Evolutionary conservation across 1,284 basidiomycete species (phyloP), one percentile per base, ranked within the genome.

Genomic region (Austroboletus rostrupii): DNA sequence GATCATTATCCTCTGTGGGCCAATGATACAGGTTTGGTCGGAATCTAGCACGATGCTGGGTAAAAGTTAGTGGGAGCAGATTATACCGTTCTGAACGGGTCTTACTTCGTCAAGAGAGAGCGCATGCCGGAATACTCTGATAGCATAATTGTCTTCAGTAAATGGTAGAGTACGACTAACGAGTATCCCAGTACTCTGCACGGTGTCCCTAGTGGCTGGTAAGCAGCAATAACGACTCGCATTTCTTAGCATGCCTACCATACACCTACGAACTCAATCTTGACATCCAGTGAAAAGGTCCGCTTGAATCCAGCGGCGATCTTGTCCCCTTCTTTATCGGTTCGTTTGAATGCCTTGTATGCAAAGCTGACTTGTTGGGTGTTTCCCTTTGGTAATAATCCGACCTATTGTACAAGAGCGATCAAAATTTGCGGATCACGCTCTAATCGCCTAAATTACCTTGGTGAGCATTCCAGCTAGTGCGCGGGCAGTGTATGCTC

Each of bases 401-500:
- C 84, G 44, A 84, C 72, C 77, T 83, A 53, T 26, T 26, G 23
- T 2, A 33, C 19, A 6, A 28, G 6, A 19, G 21, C 21, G 8
- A 28, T 47, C 38, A 32, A 33, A 37, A 14, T 31, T 23, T 8
- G 16, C 12, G 29, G 14, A 48, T 13, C 11, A 45, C 33, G 49
- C 4, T 37, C 4, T 9, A 12, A 16, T 33, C 12, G 45, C 16
- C 23, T 19, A 8, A 45, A 50, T 45, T 45, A 76, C 78, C 66
- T 70, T 83, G 53, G 69, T 56, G 20, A 82, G 63, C 67, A 85
- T 77, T 13, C 87, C 87, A 29, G 81, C 87, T 21, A 90, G 70
- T 10, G 85, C 85, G 35, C 87, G 74, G 28, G 87, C 87, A 5
- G 84, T 88, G 58, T 89, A 90, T 13, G 88, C 84, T 3, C 87